Evolutionary conservation across 345 rosid genomes (phyloP), one percentile per base, ranked within the genome.

Genomic region (Aurinia saxatilis): DNA sequence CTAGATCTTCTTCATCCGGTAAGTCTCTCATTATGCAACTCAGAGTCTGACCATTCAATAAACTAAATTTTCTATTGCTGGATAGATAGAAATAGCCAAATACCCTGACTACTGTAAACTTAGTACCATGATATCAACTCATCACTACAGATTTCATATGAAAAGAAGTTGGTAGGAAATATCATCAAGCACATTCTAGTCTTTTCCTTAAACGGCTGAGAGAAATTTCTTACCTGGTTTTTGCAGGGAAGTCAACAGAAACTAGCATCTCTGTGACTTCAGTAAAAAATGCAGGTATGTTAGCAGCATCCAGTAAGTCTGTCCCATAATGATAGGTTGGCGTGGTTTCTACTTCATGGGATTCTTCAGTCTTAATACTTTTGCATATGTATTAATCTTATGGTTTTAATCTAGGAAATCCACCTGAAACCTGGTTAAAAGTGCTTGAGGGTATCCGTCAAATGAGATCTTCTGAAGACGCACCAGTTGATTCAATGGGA

Each of bases 401-500:
- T 50, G 67, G 4, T 18, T 34, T 21, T 21, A 8, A 19, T 54
- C 3, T 50, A 73, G 77, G 73, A 16, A 27, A 37, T 52, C 5
- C 70, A 10, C 77, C 73, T 67, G 69, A 62, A 9, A 57, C 67
- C 54, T 73, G 73, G 77, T 50, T 55, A 2, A 1, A 62, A 63
- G 73, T 67, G 50, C 66, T 68, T 2, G 66, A 63, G 25, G 73
- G 73, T 44, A 73, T 73, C 55, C 70, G 77, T 25, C 30, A 73
- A 49, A 73, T 73, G 73, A 68, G 77, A 68, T 55, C 70, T 50
- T 73, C 70, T 56, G 73, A 46, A 63, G 77, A 73, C 2, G 77
- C 77, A 42, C 77, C 70, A n/a, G 77, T 73, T 49, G 77, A 73
- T 58, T 60, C 77, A 10, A 67, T 67, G 77, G 77, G 77, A 12